Conservation (phyloP, 352 stramenopile genomes). For the Thalassiosira pacifica region DNA sequence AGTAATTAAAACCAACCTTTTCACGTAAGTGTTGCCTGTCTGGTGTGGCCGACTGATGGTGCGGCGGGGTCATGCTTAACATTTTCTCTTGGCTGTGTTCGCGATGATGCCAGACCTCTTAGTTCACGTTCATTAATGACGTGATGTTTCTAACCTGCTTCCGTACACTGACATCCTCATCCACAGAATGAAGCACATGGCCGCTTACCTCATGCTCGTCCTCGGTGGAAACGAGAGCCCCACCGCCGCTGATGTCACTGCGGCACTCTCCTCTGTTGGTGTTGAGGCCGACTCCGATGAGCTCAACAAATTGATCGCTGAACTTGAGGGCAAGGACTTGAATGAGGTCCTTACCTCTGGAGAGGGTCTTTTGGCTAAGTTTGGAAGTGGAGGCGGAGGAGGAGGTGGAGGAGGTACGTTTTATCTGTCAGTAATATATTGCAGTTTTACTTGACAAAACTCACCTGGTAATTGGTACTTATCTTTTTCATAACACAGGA, state of each 20-base stretch:
- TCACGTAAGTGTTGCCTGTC: constrained; percentile 27
- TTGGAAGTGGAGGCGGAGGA: constrained; percentile 84
- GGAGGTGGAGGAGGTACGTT: constrained; percentile 67
- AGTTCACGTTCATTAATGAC: too few relatives aligned
- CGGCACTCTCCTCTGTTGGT: constrained; percentile 90
- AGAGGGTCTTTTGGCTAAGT: constrained; percentile 79
- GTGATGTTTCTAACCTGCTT: not conserved
- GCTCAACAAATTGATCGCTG: constrained; percentile 70
- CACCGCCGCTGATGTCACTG: constrained; percentile 91
- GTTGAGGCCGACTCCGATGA: constrained; percentile 74
- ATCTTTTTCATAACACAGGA: constrained; percentile 37
- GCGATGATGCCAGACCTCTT: too few relatives aligned
- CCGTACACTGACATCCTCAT: not conserved
- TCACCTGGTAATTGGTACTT: not conserved
- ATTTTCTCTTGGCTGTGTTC: too few relatives aligned
- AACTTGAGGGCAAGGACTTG: constrained; percentile 85
- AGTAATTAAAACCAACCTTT: constrained; percentile 33
- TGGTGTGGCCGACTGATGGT: too few relatives aligned
- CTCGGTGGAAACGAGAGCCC: constrained; percentile 94
- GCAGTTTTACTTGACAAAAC: too few relatives aligned
- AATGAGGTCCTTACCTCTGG: constrained; percentile 76
- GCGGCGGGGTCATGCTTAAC: too few relatives aligned
- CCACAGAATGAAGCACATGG: constrained; percentile 96
- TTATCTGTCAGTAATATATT: not conserved
- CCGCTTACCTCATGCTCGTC: constrained; percentile 96